Evolutionary conservation across 768 basidiomycete genomes (phyloP).

Genomic region (Boletus reticulatus): DNA sequence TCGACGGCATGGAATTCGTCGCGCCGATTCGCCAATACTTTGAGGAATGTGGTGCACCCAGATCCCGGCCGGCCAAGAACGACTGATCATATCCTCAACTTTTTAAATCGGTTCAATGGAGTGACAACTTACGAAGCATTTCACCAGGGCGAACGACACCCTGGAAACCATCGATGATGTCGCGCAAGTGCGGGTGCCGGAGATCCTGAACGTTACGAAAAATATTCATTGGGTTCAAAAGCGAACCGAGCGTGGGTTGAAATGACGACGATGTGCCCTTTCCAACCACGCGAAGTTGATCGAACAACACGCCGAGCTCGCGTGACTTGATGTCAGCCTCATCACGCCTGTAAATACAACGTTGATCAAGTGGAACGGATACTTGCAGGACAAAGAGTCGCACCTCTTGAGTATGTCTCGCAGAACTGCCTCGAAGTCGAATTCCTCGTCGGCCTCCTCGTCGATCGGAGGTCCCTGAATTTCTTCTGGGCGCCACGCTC

Average conservation of each 20-base stretch:
- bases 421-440: constrained; percentile 32
- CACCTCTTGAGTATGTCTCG: constrained; percentile 25
- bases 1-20: constrained; percentile 63
- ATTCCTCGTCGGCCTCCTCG: constrained; percentile 22
- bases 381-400: background rate
- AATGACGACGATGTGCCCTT: constrained; percentile 53
- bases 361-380: background rate
- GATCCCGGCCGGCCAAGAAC: constrained; percentile 85
- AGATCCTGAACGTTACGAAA: constrained; percentile 41
- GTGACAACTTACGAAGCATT: constrained; percentile 57
- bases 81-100: constrained; percentile 40
- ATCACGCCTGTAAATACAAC: constrained; percentile 36
- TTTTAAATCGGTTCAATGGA: background rate
- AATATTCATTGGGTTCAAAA: constrained; percentile 52
- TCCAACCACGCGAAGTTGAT: constrained; percentile 58
- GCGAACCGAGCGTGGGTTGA: constrained; percentile 61
- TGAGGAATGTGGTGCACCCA: constrained; percentile 83
- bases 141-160: constrained; percentile 61
- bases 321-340: constrained; percentile 50
- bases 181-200: constrained; percentile 61
- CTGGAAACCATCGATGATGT: constrained; percentile 51
- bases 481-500: background rate
- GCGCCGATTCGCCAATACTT: constrained; percentile 74
- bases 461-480: background rate
- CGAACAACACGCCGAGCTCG: constrained; percentile 60